Base-by-base conservation (phyloP, 2,329 filamentous ascomycete genomes). In the Calonectria fujianensis region DNA sequence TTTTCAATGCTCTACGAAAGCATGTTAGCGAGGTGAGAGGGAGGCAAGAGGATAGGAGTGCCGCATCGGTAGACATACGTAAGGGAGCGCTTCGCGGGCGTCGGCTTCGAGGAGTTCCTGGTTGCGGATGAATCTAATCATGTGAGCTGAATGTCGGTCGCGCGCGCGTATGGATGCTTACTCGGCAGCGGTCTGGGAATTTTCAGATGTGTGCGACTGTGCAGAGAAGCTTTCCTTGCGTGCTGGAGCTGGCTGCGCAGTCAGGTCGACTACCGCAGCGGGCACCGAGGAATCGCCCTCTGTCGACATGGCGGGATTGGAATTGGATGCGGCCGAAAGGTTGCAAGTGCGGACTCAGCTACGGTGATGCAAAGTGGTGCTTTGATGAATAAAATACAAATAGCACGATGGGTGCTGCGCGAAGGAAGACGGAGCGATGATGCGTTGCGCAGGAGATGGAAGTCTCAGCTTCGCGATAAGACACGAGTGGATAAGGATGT, bases 81-180 rank as follows among this genome's bases (percentile, higher is more conserved):
- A 99, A 78, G 97, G 97, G 9, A 99, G 90, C 75, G 95, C 95
- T 88, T 99, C 96, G 80, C 96, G 95, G 61, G 97, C 97, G 86
- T 99, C 97, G 27, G 95, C 95, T 86, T 99, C 97, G 69, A 99
- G 93, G 79, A 94, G 93, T 82, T 98, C 93, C 84, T 99, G 97
- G 70, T 93, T 93, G 80, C 95, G 92, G 79, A 99, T 95, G 83
- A 97, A 98, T 35, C 94, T 96, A 71, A 7, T 29, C 14, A 13
- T 9, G 68, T n/a, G 11, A 37, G 76, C 24, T 78, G 61, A 8
- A 63, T 27, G 10, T 24, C 32, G 50, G 45, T 45, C 13, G 4
- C 10, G 35, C 3, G 27, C 20, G 16, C 20, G 24, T 18, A 7
- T 24, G 0, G 1, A 11, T n/a, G 75, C 85, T 73, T 87, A 94